Evolutionary conservation across 352 stramenopile species (phyloP), one percentile per base, ranked within the genome.

Genomic region (Phytophthora litchii): DNA sequence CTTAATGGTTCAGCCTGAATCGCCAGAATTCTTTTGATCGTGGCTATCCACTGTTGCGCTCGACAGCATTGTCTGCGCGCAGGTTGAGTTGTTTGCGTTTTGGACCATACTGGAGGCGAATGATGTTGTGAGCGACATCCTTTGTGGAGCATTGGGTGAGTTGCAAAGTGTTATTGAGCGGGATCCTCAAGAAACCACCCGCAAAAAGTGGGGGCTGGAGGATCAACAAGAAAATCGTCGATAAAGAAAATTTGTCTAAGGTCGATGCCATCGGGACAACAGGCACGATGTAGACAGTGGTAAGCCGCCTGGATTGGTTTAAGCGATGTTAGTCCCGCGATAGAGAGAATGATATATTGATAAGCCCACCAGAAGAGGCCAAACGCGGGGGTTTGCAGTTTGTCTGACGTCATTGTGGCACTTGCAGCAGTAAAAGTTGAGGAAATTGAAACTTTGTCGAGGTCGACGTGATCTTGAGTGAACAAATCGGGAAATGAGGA

Each of bases 401-500:
- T 58, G n/a, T 42, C 35, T 12, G 34, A 60, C 13, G 49, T 50
- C 57, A 60, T 65, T 9, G 14, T 51, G 35, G 19, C 17, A 35
- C 19, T 3, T 27, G 23, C 3, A 27, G 23, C 23, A 27, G 23
- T 27, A 5, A 5, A 27, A 5, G 23, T 27, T 27, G 23, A 27
- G 23, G 6, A 4, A 45, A 10, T 34, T 23, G 43, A 29, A 16
- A 32, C 8, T 16, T 17, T 50, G 4, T 50, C 47, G 36, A 17
- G 11, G 23, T 44, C 20, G 32, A 42, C 47, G 55, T 60, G 32
- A 44, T 62, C 38, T 56, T 43, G 23, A 48, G 4, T 0, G 31
- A 53, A 32, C 51, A 67, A 53, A 57, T 62, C 17, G 13, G 25
- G n/a, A 52, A 67, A 54, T 62, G 51, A 46, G 19, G 5, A 27